These are phyloP conservation scores for Boletus rubroflammeus DNA, from an alignment of 768 basidiomycete species.

Conservation along the genomic window DNA sequence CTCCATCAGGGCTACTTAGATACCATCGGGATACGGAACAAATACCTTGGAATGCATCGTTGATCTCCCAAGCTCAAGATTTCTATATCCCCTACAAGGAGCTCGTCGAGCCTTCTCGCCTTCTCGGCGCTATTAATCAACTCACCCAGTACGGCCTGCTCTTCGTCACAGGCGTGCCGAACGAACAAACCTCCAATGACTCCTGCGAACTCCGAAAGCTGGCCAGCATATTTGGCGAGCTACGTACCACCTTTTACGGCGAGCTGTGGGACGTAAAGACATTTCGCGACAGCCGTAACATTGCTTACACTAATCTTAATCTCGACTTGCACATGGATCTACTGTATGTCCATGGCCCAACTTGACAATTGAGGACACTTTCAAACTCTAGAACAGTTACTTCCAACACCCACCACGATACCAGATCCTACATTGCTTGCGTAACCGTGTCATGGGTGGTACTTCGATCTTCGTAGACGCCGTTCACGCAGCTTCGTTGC, in stretches of 20 bases:
- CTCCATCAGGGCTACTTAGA: conserved; percentile 28
- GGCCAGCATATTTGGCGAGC: conserved; percentile 65
- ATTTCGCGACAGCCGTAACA: conserved; percentile 70
- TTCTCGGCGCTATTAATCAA: conserved; percentile 63
- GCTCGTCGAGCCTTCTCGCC: conserved; percentile 41
- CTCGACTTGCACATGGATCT: conserved; percentile 92
- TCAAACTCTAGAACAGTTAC: conserved; percentile 51
- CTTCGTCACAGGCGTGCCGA: conserved; percentile 70
- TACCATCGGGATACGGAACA: conserved; percentile 46
- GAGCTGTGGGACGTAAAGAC: conserved; percentile 85
- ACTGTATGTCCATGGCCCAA: conserved; percentile 51
- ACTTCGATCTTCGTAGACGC: conserved; percentile 85
- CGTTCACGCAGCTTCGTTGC: conserved; percentile 53
- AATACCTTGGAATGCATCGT: conserved; percentile 44
- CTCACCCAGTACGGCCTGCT: conserved; percentile 70
- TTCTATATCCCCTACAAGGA: conserved; percentile 57
- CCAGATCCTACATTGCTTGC: conserved; percentile 88
- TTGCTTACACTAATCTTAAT: conserved; percentile 90
- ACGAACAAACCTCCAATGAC: conserved; percentile 51
- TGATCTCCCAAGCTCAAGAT: conserved; percentile 35
- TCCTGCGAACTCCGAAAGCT: conserved; percentile 67
- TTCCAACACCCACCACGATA: conserved; percentile 89
- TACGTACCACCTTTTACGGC: conserved; percentile 89
- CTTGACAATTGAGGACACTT: neutral
- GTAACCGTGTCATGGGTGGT: conserved; percentile 81